Percentiles rank a stretch among this genome's conserved stretches.
phyloP scores from a whole-genome alignment of 2,329 filamentous ascomycete species.

The Ceratocystis albifundus region DNA sequence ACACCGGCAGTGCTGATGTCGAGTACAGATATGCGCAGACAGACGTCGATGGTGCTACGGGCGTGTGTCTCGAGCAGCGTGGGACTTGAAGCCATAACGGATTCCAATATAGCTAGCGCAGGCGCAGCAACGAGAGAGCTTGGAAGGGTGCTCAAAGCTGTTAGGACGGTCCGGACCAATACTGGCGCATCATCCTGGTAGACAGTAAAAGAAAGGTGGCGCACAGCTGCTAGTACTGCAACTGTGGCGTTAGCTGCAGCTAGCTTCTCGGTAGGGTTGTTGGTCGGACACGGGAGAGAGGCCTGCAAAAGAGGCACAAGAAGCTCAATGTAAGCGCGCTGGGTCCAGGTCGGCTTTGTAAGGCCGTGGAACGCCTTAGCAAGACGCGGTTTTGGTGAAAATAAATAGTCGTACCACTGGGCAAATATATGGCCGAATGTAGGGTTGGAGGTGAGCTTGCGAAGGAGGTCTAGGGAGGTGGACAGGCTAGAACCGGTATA shows the following conservation, averaged over 20 bases:
- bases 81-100: constrained; percentile 38
- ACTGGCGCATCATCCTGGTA: constrained; percentile 41
- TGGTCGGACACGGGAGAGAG: constrained; percentile 32
- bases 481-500: constrained; percentile 31
- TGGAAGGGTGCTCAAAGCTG: constrained; percentile 35
- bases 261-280: constrained; percentile 28
- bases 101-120: constrained; percentile 39
- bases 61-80: constrained; percentile 39
- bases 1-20: constrained; percentile 26
- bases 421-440: constrained; percentile 33
- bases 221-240: constrained; percentile 39
- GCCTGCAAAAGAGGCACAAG: constrained; percentile 36
- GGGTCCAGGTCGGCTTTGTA: constrained; percentile 38
- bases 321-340: constrained; percentile 40
- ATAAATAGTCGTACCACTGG: constrained; percentile 35
- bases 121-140: constrained; percentile 37
- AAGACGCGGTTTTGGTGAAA: constrained; percentile 33
- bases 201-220: constrained; percentile 39
- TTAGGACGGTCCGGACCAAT: constrained; percentile 41
- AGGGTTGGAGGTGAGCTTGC: constrained; percentile 30
- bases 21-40: constrained; percentile 32
- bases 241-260: constrained; percentile 35
- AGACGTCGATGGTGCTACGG: constrained; percentile 38
- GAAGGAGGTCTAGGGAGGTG: constrained; percentile 31
- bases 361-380: constrained; percentile 35